Evolutionary conservation across 2,329 filamentous ascomycete species (phyloP), one percentile per base, ranked within the genome.

Genomic region (Monosporascus sp.): DNA sequence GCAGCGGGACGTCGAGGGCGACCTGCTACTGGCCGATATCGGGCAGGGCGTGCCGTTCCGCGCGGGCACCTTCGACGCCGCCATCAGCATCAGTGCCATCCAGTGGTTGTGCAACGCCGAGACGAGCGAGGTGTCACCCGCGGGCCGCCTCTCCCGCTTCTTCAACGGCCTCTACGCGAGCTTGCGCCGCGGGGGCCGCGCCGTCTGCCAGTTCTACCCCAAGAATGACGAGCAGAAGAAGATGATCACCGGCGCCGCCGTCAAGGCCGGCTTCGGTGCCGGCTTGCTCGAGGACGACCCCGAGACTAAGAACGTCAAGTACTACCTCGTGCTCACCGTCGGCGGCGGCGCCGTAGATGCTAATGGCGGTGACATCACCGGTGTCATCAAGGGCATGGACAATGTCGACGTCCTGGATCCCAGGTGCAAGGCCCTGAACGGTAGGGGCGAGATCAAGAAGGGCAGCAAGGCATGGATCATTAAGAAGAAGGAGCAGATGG

Each of bases 21-120:
- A 99, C 67, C 74, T 99, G n/a, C 79, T 99, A 63, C 83, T 99
- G 1, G 90, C 91, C 3, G 94, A 99, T 66, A 96, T 97, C 49
- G 94, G 94, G 0, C 94, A 99, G 67, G 94, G 94, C 1, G 84
- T 99, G 0, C 94, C 94, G 0, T 99, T 99, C 70, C 86, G 94
- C 17, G 84, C 94, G 0, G 94, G 94, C 34, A 84, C 87, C 0
- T 99, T 99, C 67, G 94, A 99, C 69, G 94, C 93, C 0, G 94
- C 94, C 22, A 91, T 99, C 63, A 91, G 86, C 66, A 97, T 99
- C 68, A 91, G 85, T 62, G 94, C 94, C 1, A 88, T 99, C n/a
- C 94, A 99, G 72, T 99, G 94, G 94, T 79, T 99, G 31, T 99
- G 94, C 72, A 97, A 96, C 71, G 94, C 93, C 41, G 94, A 97